Evolutionary conservation across 768 basidiomycete genomes (phyloP).

Genomic region (Calocybe gangraenosa): DNA sequence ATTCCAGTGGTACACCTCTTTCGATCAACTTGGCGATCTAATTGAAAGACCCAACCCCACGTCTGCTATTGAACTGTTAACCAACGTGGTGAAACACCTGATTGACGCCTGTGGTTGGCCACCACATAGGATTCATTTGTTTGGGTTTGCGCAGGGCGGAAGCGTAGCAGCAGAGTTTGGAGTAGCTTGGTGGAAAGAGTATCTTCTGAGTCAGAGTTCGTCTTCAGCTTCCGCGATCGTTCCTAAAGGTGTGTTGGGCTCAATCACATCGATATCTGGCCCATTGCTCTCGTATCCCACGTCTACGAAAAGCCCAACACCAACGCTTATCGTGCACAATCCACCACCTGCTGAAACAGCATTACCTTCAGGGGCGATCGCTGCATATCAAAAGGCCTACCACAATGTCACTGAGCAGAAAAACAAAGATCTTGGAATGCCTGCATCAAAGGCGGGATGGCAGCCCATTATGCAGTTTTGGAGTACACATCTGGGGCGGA

Average conservation of each 20-base stretch:
- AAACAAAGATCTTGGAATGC: conserved; percentile 62
- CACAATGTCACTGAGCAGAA: conserved; percentile 42
- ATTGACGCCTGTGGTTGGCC: conserved; percentile 62
- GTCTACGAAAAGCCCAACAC: conserved; percentile 46
- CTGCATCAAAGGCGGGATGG: conserved; percentile 73
- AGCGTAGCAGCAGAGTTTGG: conserved; percentile 69
- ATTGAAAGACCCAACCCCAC: conserved; percentile 72
- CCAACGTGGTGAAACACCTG: conserved; percentile 52
- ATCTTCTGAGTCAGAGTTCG: conserved; percentile 15
- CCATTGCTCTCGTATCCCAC: conserved; percentile 75
- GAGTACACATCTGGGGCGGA: conserved; percentile 60
- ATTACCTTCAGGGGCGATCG: conserved; percentile 39
- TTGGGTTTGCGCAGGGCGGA: conserved; percentile 89
- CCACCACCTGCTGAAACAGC: conserved; percentile 40
- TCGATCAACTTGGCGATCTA: conserved; percentile 73
- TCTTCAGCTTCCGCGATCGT: conserved; percentile 14
- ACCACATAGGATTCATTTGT: conserved; percentile 67
- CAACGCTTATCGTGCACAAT: conserved; percentile 57
- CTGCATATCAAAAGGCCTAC: conserved; percentile 62
- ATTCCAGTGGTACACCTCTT: conserved; percentile 85
- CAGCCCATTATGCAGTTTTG: conserved; percentile 84
- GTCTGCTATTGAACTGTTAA: conserved; percentile 53
- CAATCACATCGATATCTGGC: conserved; percentile 66
- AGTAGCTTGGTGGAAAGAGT: conserved; percentile 50
- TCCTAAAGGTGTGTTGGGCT: conserved; percentile 41